These are phyloP conservation scores for Musa schizocarpa DNA, from an alignment of 176 grass and related monocot species.

Conservation along the genomic window DNA sequence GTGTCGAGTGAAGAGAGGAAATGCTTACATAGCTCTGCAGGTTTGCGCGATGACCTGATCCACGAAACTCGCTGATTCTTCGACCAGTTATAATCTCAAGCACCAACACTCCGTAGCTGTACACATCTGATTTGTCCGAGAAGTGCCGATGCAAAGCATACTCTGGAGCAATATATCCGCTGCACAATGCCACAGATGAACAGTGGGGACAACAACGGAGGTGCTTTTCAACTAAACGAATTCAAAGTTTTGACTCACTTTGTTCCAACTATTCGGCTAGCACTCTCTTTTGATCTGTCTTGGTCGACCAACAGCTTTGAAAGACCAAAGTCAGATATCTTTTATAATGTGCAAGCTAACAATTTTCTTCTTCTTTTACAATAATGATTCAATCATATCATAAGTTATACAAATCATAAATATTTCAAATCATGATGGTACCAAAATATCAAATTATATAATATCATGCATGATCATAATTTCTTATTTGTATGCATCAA, in stretches of 20 bases:
- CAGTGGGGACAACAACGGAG: background rate
- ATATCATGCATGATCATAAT: too few species aligned
- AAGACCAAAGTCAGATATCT: slow-evolving; percentile 17
- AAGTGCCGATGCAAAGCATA: slow-evolving; percentile 16
- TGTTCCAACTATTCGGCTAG: slow-evolving; percentile 16
- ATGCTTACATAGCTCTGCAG: slow-evolving; percentile 15
- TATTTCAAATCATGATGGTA: too few species aligned
- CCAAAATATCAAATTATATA: too few species aligned
- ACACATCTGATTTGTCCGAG: slow-evolving; percentile 28
- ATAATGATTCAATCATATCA: too few species aligned
- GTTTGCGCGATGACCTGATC: slow-evolving; percentile 6
- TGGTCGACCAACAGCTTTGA: slow-evolving; percentile 6
- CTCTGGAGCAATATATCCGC: slow-evolving; percentile 26
- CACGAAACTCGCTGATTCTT: background rate
- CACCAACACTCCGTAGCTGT: slow-evolving; percentile 20
- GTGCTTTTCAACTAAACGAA: background rate
- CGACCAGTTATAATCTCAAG: slow-evolving; percentile 22
- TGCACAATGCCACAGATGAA: background rate
- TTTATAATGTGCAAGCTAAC: too few species aligned
- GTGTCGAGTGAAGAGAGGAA: background rate
- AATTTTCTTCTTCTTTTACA: too few species aligned
- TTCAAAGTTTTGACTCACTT: background rate
- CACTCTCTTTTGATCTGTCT: slow-evolving; percentile 6
- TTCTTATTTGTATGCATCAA: too few species aligned
- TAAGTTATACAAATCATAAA: too few species aligned